A percentile compares a stretch with the other conserved stretches of the same genome.
Conservation (phyloP, 2,329 filamentous ascomycete genomes). For the Fusarium liriodendri region DNA sequence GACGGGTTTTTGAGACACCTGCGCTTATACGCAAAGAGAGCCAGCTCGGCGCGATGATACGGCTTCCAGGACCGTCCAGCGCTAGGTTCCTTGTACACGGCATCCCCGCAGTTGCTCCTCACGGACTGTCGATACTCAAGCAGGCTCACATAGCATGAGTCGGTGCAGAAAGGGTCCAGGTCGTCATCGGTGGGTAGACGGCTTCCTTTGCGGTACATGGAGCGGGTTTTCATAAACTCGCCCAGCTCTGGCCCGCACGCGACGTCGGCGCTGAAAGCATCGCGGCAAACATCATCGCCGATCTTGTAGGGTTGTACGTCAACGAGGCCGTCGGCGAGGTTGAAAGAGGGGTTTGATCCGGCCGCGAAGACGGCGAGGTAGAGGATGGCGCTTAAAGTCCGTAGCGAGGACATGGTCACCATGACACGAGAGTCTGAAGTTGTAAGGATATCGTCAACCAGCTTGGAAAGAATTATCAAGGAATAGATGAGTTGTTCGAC, state of each 20-base stretch:
- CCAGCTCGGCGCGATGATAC: not conserved
- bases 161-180: not conserved
- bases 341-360: not conserved
- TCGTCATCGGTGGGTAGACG: not conserved
- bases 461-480: not conserved
- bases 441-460: not conserved
- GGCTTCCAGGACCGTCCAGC: not conserved
- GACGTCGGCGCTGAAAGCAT: not conserved
- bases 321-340: not conserved
- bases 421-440: not conserved
- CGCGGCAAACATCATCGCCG: not conserved
- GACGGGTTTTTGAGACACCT: not conserved
- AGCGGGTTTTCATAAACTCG: not conserved
- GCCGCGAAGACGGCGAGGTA: not conserved
- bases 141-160: not conserved
- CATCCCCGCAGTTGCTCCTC: not conserved
- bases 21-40: not conserved
- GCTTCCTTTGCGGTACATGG: not conserved
- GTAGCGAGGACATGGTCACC: not conserved
- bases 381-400: not conserved
- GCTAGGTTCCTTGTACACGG: not conserved
- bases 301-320: not conserved
- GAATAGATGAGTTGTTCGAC: not conserved
- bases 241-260: not conserved
- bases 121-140: not conserved